Conservation (phyloP, 2,329 filamentous ascomycete genomes). For the Plenodomus tracheiphilus region DNA sequence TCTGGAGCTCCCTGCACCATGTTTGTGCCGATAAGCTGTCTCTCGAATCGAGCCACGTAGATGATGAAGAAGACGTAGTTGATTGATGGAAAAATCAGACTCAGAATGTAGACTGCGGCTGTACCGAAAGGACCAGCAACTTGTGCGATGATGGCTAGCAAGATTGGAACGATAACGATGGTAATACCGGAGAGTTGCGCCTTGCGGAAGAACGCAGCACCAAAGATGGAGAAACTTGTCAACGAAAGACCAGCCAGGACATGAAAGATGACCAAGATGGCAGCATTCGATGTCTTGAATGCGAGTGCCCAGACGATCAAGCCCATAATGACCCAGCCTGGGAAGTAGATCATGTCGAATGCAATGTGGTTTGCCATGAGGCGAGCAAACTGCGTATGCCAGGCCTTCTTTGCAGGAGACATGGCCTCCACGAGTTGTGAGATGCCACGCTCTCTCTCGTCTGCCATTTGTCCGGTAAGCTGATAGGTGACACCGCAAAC, state of each 20-base stretch:
- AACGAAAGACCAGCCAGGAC: slow-evolving; percentile 76
- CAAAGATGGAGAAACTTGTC: slow-evolving; percentile 78
- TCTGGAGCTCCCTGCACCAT: slow-evolving; percentile 64
- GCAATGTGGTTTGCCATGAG: slow-evolving; percentile 78
- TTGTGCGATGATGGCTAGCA: slow-evolving; percentile 83
- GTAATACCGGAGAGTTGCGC: slow-evolving; percentile 86
- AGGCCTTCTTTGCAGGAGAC: slow-evolving; percentile 75
- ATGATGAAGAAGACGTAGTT: slow-evolving; percentile 85
- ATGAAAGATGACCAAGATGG: slow-evolving; percentile 62
- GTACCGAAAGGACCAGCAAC: slow-evolving; percentile 66
- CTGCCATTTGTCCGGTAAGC: slow-evolving; percentile 80
- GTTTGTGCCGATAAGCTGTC: slow-evolving; percentile 61
- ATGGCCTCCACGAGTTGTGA: slow-evolving; percentile 87
- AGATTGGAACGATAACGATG: slow-evolving; percentile 70
- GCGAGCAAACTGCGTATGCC: slow-evolving; percentile 78
- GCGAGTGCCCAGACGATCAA: slow-evolving; percentile 67
- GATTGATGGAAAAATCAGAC: slow-evolving; percentile 81
- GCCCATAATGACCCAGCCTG: slow-evolving; percentile 79
- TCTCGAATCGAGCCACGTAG: slow-evolving; percentile 76
- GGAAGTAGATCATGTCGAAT: slow-evolving; percentile 77
- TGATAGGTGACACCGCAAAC: slow-evolving; percentile 85
- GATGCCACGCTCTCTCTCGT: slow-evolving; percentile 84
- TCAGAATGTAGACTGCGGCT: slow-evolving; percentile 68
- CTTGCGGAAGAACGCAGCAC: slow-evolving; percentile 81
- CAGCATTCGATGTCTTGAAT: slow-evolving; percentile 50